Evolutionary conservation across 164 flowering plant species (phyloP).

Genomic region (Amborella trichopoda): DNA sequence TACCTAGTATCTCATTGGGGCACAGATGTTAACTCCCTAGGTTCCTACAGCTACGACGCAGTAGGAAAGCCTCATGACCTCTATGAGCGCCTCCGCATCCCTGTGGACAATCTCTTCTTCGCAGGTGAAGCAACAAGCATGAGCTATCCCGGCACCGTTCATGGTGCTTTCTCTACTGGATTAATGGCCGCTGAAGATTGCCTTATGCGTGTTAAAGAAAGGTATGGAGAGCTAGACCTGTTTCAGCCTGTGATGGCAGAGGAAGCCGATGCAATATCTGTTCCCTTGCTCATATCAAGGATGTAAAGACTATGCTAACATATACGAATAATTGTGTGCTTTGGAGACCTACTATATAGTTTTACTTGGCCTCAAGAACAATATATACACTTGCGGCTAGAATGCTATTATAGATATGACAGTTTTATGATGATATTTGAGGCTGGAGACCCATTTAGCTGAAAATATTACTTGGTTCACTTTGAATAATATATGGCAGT

Average conservation of each 20-base stretch:
- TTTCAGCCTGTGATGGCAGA: slow-evolving; percentile 65
- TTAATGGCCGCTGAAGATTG: slow-evolving; percentile 94
- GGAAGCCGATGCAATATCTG: slow-evolving; percentile 27
- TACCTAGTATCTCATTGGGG: slow-evolving; percentile 95
- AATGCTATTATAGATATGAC: no score
- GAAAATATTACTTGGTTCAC: no score
- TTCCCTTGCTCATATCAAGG: slow-evolving; percentile 77
- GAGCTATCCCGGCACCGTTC: slow-evolving; percentile 78
- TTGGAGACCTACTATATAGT: no score
- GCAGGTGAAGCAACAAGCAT: slow-evolving; percentile 91
- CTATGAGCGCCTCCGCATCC: slow-evolving; percentile 72
- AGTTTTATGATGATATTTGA: no score
- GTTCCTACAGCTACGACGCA: slow-evolving; percentile 78
- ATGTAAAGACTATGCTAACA: no score
- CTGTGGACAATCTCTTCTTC: slow-evolving; percentile 89
- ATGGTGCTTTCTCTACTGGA: slow-evolving; percentile 91
- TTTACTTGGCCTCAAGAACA: no score
- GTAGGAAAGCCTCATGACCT: slow-evolving; percentile 88
- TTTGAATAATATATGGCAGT: no score
- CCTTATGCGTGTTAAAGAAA: slow-evolving; percentile 78
- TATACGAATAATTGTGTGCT: no score
- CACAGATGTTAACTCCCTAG: slow-evolving; percentile 61
- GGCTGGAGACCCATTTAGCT: no score
- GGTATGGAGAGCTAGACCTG: slow-evolving; percentile 58
- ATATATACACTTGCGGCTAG: no score